Base-by-base conservation (phyloP, 257 asterid genomes). In the Osmanthus fragrans region DNA sequence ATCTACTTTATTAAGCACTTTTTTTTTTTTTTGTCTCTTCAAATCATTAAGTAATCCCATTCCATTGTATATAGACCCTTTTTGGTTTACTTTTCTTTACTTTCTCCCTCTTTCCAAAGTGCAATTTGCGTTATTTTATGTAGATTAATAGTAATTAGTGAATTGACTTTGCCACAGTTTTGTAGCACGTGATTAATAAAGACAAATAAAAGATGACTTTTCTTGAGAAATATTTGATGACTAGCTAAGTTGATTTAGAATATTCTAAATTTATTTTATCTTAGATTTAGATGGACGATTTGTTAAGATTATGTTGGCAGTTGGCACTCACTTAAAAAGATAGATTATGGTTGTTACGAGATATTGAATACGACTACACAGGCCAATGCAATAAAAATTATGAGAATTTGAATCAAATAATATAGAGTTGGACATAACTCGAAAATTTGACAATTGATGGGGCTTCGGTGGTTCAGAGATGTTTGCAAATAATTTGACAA, bases 91-190 rank as follows among this genome's bases (percentile, higher is more conserved):
- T 73, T 73, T 32, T 65, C 63, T 69, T 69, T 71, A 56, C 30
- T 56, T 2, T 25, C 1, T n/a, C 3, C 73, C 2, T 32, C 7
- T 11, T 10, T 66, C 29, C n/a, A 73, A 65, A 68, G 71, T 36
- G 70, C 75, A 58, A 47, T 68, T 76, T 68, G 69, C 56, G 51
- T 72, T 32, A 58, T 42, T 42, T 42, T 42, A 42, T 42, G 49
- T 42, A 42, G 49, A 42, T 70, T 54, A 76, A 23, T n/a, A 58
- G 64, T 32, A 13, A 21, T 42, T 66, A 45, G 33, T 30, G 79
- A 76, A 42, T 72, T 42, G 81, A 56, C 81, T n/a, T 56, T 33
- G 58, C 58, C 64, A 69, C 74, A 45, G 79, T 76, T 72, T 8
- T 37, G 7, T 1, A 68, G 60, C 84, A 77, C 70, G 84, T 80